Conservation (phyloP, 164 flowering plant genomes). For the Hamamelis virginiana region DNA sequence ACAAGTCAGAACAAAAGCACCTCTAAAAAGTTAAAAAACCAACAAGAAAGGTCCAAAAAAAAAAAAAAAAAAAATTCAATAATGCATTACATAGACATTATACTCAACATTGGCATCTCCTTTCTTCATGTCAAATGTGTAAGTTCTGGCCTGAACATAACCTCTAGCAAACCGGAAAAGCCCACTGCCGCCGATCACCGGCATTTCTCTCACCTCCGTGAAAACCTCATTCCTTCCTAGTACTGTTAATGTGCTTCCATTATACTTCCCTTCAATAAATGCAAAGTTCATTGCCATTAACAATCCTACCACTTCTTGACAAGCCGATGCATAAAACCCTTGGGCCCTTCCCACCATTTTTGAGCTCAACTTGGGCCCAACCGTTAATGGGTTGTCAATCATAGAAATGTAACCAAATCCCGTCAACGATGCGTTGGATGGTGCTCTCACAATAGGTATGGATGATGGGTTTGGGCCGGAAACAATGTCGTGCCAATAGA, state of each 20-base stretch:
- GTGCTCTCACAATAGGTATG: conserved; percentile 23
- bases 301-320: conserved; percentile 29
- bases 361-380: conserved; percentile 39
- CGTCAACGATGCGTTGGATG: conserved; percentile 13
- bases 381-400: conserved; percentile 53
- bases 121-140: neutral
- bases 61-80: no score
- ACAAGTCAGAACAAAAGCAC: no score
- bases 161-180: conserved; percentile 41
- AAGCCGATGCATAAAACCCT: conserved; percentile 44
- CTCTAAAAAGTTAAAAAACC: no score
- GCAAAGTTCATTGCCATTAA: conserved; percentile 61
- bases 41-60: no score
- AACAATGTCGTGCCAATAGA: conserved; percentile 49
- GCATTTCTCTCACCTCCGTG: conserved; percentile 45
- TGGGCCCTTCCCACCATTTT: conserved; percentile 49
- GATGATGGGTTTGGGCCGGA: conserved; percentile 32
- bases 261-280: conserved; percentile 48
- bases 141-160: conserved; percentile 25
- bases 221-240: conserved; percentile 46
- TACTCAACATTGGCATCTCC: conserved; percentile 38
- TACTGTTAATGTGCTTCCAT: conserved; percentile 48
- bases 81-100: conserved; percentile 31
- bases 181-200: conserved; percentile 61
- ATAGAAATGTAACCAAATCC: conserved; percentile 39